Evolutionary conservation across 148 eudicot genomes (phyloP).

Genomic region (Persicaria maculosa): DNA sequence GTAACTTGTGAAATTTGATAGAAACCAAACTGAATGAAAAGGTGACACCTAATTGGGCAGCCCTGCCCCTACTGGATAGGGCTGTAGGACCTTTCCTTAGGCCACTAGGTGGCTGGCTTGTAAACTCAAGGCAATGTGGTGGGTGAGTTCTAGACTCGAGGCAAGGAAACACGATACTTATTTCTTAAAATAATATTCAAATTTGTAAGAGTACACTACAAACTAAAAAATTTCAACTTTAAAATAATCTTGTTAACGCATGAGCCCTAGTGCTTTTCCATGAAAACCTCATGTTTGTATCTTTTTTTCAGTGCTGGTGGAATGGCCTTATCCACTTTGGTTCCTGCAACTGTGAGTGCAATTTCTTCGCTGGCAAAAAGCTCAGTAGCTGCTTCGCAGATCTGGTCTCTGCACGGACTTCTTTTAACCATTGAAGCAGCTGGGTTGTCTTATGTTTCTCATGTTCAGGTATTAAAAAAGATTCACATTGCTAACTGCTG

Average conservation of each 20-base stretch:
- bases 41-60: no score
- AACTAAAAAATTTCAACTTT: neutral
- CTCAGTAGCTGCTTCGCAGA: conserved; percentile 59
- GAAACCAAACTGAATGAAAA: no score
- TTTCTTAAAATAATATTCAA: no score
- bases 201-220: no score
- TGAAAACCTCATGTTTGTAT: conserved; percentile 16
- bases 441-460: conserved; percentile 85
- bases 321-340: conserved; percentile 90
- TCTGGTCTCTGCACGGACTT: conserved; percentile 93
- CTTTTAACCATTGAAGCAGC: conserved; percentile 96
- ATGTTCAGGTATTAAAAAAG: conserved; percentile 65
- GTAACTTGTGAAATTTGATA: no score
- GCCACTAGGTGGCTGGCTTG: no score
- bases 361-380: conserved; percentile 77
- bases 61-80: no score
- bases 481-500: neutral
- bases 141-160: no score
- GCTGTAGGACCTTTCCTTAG: no score
- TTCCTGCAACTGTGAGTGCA: conserved; percentile 85
- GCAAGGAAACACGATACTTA: no score
- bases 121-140: no score
- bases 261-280: neutral
- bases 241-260: neutral
- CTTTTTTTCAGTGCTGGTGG: conserved; percentile 89